Base-by-base conservation (phyloP, 306 rosid genomes). In the Senna tora region DNA sequence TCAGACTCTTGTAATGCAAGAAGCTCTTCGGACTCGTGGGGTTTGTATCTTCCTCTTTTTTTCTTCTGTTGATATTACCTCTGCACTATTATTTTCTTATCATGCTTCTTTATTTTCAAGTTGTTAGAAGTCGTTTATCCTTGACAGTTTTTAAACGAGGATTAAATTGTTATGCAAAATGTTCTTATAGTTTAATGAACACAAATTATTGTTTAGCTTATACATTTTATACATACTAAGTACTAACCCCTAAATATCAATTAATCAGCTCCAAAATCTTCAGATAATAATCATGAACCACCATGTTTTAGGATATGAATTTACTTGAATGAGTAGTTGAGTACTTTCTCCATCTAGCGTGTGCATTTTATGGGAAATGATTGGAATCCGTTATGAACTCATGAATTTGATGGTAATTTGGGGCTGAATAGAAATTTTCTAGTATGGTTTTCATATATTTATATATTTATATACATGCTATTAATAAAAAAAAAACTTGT, bases 11-110 rank as follows among this genome's bases (percentile, higher is more conserved):
- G 88, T 83, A 54, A 80, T 79, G 82, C 84, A 86, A 42, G 94
- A 89, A 34, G 80, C 75, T 65, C 82, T 88, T 36, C 87, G 51
- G 77, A 89, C 94, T 65, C 96, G 90, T 9, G 92, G 91, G 82
- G 98, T 92, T 30, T 45, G 94, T 78, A 62, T 47, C 62, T 73
- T 66, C 53, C 39, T 56, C 28, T 55, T 33, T 14, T 14, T 36
- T 38, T 58, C 0, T 39, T 75, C 19, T 9, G 9, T 4, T 7
- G 12, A 47, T 34, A 10, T 61, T 73, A 19, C 20, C 21, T 39
- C n/a, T 25, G 41, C 5, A 2, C 38, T 3, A 56, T 39, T 15
- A 54, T 8, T 50, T 77, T 71, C 15, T 13, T 7, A 50, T 45
- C 16, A 22, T 36, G 45, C 66, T 73, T 51, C 65, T 6, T 0